Percentiles rank a stretch among this genome's conserved stretches.
phyloP scores from a whole-genome alignment of 2,329 filamentous ascomycete genomes.

The Dendryphion nanum region DNA sequence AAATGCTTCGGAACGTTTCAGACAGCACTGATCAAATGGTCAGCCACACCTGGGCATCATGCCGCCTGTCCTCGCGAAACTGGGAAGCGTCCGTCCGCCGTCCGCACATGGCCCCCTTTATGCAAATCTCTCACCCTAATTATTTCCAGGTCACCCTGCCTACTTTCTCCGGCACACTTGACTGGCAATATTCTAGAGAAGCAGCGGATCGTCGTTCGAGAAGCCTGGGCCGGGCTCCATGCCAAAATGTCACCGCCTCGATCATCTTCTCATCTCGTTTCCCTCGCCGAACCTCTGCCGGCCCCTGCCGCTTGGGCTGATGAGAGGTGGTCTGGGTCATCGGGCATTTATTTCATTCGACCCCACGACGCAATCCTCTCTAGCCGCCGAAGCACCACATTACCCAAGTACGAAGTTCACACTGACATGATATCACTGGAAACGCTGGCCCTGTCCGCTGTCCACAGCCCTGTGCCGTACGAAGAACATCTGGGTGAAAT shows the following conservation, averaged over 20 bases:
- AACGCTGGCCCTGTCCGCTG: too few relatives aligned
- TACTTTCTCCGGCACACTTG: background rate
- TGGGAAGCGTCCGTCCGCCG: slow-evolving; percentile 7
- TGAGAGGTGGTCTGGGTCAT: background rate
- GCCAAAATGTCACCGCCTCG: too few relatives aligned
- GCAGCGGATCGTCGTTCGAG: slow-evolving; percentile 6
- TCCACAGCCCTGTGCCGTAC: too few relatives aligned
- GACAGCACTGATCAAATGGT: slow-evolving; percentile 11
- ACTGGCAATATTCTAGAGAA: background rate
- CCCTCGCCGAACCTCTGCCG: slow-evolving; percentile 1
- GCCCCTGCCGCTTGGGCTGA: slow-evolving; percentile 8
- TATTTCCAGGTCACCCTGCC: background rate
- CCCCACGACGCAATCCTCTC: too few relatives aligned
- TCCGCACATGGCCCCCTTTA: slow-evolving; percentile 16
- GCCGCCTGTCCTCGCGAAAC: slow-evolving; percentile 7
- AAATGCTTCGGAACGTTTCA: slow-evolving; percentile 20
- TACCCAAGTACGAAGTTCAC: too few relatives aligned
- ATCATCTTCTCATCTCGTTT: slow-evolving; percentile 4
- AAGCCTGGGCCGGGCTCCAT: too few relatives aligned
- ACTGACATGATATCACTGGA: too few relatives aligned
- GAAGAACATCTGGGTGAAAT: too few relatives aligned
- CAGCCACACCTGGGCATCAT: too few relatives aligned
- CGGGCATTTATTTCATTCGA: slow-evolving; percentile 5
- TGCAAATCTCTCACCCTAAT: slow-evolving; percentile 4
- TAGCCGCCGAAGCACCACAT: too few relatives aligned